Conservation (phyloP, 2,329 filamentous ascomycete species). For the Didymella lethalis region DNA sequence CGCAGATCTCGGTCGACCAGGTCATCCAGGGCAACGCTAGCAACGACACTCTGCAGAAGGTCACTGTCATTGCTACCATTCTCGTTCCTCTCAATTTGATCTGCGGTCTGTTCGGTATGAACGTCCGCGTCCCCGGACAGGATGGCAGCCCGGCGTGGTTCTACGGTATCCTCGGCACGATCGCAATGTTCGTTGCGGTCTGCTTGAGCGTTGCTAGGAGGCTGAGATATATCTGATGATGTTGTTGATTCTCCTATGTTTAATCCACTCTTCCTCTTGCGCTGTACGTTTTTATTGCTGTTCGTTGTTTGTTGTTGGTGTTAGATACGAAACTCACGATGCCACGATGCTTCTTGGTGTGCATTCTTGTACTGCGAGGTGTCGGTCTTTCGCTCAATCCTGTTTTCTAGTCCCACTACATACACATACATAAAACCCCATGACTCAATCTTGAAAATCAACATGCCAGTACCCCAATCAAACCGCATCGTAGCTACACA, state of each 20-base stretch:
- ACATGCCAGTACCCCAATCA: no score
- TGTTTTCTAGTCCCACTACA: neutral
- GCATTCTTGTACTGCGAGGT: slow-evolving; percentile 16
- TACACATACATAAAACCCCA: neutral
- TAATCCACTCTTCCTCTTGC: neutral
- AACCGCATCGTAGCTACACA: no score
- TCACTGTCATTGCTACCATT: slow-evolving; percentile 91
- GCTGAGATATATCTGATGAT: slow-evolving; percentile 52
- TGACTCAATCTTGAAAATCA: no score
- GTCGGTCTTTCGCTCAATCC: slow-evolving; percentile 3
- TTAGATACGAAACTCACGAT: slow-evolving; percentile 6
- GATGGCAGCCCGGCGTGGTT: slow-evolving; percentile 62
- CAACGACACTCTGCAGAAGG: slow-evolving; percentile 91
- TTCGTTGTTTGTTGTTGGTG: neutral
- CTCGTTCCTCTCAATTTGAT: slow-evolving; percentile 96
- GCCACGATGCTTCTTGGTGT: slow-evolving; percentile 8
- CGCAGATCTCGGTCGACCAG: slow-evolving; percentile 91
- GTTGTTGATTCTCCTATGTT: neutral
- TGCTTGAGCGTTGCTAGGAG: slow-evolving; percentile 54
- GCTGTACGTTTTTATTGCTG: neutral
- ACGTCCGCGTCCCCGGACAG: slow-evolving; percentile 75
- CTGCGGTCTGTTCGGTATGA: slow-evolving; percentile 88
- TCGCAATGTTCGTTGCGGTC: slow-evolving; percentile 56
- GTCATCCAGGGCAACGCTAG: slow-evolving; percentile 86
- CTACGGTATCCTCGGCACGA: slow-evolving; percentile 66